Base-by-base conservation (phyloP, 768 basidiomycete species). In the Termitomyces sp. region DNA sequence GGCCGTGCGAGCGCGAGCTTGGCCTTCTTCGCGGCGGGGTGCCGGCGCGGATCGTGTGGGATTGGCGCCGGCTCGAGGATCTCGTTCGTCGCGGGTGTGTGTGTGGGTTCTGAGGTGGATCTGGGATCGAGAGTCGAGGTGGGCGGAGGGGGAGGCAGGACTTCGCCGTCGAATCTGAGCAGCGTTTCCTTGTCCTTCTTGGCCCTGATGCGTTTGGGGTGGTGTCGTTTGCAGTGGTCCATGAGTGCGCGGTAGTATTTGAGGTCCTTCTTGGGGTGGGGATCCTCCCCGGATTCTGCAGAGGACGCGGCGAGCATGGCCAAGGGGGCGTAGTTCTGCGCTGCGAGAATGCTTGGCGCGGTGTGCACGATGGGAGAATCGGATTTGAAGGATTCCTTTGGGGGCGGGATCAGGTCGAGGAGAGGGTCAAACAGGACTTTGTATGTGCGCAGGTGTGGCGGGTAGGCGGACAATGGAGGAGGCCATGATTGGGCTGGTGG, bases 401-500 rank as follows among this genome's bases (percentile, higher is more conserved):
- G 61, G 36, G 58, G 38, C 14, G 43, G 70, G 71, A 57, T 52
- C 14, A 60, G 57, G 66, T 88, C 86, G 26, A 79, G 64, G 2
- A 72, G 58, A 32, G 84, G 80, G 65, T 92, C 88, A 66, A 79
- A 90, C 7, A 89, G 68, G 9, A 90, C 75, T 64, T 82, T 86
- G 71, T 79, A 87, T 24, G 80, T 66, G 58, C 74, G 77, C 18
- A 69, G 64, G 18, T 8, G 2, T 11, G 71, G 65, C 44, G 62
- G 60, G 24, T 65, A 49, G 13, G 60, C 61, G 28, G 63, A 57
- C 16, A 66, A 56, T 41, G 66, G 63, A 26, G 62, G 60, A 11
- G 62, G 63, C 46, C 63, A 71, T 1, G 48, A 14, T 2, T 22
- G 71, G 6, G 74, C 71, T 4, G 76, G 69, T 48, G 70, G 64